Base-by-base conservation (phyloP, 257 asterid species). In the Forsythia suspensa region DNA sequence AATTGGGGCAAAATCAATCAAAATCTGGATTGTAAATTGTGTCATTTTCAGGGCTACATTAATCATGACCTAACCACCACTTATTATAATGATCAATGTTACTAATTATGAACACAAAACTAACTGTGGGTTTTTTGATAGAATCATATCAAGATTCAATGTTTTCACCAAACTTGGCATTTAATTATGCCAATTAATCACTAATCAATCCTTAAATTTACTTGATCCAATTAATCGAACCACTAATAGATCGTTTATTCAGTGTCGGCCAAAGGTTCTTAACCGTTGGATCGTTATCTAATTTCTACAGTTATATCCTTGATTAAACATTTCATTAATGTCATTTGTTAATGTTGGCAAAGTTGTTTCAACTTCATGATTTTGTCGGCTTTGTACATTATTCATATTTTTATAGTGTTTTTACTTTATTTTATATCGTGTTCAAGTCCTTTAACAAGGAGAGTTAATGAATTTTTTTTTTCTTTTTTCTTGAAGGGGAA, bases 231-330 rank as follows among this genome's bases (percentile, higher is more conserved):
- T 55, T 46, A 16, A 46, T 11, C 52, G 12, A 46, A 46, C 52
- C 16, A 46, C 12, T 46, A 46, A 12, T 46, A 16, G 52, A 52
- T 52, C 6, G 8, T 16, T 52, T 16, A 52, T 8, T 15, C 37
- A 6, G 72, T 87, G 93, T 87, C 88, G 91, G 90, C 83, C 71
- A 80, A 69, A 57, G 12, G 0, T 38, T 76, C 29, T 72, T 52
- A 36, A 29, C 84, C 87, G 72, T 76, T 15, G 48, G 85, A 78
- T 86, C 79, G 16, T 55, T 55, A 73, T 82, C 29, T 77, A 24
- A 24, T 24, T 68, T 72, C 46, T 16, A 34, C 51, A 11, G 59
- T 15, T 65, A 55, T 65, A 55, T 84, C 65, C 12, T 77, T n/a
- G 39, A 43, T 43, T 3, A 29, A 29, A 29, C 34, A 29, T 29